These are phyloP conservation scores for Ascochyta fabae DNA, from an alignment of 2,329 filamentous ascomycete species.

Conservation along the genomic window DNA sequence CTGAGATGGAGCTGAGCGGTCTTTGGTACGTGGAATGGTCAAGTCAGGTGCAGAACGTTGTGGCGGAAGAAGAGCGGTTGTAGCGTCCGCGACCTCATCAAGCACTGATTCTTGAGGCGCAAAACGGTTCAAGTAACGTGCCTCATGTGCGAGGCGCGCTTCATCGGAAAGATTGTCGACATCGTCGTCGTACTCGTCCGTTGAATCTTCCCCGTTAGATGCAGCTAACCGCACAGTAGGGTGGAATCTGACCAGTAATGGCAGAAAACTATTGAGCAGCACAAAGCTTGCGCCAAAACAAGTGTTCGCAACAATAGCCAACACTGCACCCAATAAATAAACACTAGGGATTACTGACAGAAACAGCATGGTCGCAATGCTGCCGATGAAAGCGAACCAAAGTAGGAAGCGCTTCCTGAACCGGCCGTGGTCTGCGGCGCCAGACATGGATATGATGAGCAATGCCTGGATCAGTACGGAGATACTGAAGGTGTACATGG, in stretches of 20 bases:
- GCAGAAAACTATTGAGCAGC: constrained; percentile 91
- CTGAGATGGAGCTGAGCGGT: constrained; percentile 56
- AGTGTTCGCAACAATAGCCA: constrained; percentile 90
- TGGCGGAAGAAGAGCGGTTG: constrained; percentile 48
- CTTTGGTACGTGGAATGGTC: constrained; percentile 40
- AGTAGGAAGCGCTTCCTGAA: constrained; percentile 89
- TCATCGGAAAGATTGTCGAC: constrained; percentile 23
- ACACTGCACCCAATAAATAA: constrained; percentile 80
- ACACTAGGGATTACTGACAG: constrained; percentile 75
- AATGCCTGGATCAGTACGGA: constrained; percentile 89
- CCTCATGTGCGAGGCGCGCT: constrained; percentile 31
- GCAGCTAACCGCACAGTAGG: constrained; percentile 59
- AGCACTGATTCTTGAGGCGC: constrained; percentile 34
- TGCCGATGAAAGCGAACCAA: constrained; percentile 82
- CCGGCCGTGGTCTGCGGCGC: constrained; percentile 87
- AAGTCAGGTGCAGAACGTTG: constrained; percentile 31
- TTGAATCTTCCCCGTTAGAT: constrained; percentile 28
- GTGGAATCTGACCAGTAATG: constrained; percentile 87
- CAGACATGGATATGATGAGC: constrained; percentile 94
- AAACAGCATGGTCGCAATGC: constrained; percentile 85
- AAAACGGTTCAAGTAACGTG: constrained; percentile 37
- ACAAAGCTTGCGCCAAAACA: constrained; percentile 96
- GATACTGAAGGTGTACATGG: constrained; percentile 97
- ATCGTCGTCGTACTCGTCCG: constrained; percentile 42
- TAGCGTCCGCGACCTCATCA: constrained; percentile 42